Conservation (phyloP, 768 basidiomycete genomes). For the Mycena venus region DNA sequence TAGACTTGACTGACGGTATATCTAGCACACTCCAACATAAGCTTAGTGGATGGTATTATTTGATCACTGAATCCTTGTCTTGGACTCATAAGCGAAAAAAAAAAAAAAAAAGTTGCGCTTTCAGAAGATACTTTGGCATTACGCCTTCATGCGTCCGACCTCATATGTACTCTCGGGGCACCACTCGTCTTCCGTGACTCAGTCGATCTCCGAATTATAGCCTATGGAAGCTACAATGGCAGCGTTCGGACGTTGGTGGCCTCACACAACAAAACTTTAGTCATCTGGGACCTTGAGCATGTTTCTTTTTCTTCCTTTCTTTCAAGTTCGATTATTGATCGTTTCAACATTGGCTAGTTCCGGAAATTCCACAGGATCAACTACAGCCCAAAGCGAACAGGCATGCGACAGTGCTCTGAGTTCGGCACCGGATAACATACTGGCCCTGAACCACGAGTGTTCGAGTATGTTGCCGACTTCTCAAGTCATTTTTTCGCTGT, state of each 20-base stretch:
- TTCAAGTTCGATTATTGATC: no score
- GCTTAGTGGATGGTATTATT: constrained; percentile 6
- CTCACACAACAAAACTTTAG: constrained; percentile 40
- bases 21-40: background rate
- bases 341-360: no score
- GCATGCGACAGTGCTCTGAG: constrained; percentile 44
- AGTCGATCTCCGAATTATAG: no score
- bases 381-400: constrained; percentile 46
- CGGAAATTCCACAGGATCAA: constrained; percentile 53
- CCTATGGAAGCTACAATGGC: constrained; percentile 54
- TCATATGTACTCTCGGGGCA: constrained; percentile 40
- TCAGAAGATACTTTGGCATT: background rate
- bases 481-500: background rate
- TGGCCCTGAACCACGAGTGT: constrained; percentile 60
- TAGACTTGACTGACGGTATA: background rate
- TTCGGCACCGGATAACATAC: constrained; percentile 47
- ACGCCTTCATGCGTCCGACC: constrained; percentile 51
- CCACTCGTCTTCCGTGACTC: no score
- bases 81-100: no score
- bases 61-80: no score
- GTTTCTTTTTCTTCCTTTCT: no score
- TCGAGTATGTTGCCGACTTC: constrained; percentile 40
- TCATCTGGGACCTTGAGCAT: constrained; percentile 52
- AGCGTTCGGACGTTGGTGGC: constrained; percentile 41
- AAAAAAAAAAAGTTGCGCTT: background rate